These are phyloP conservation scores for Aureobasidium lini DNA, from an alignment of 2,329 filamentous ascomycete genomes.

Conservation along the genomic window DNA sequence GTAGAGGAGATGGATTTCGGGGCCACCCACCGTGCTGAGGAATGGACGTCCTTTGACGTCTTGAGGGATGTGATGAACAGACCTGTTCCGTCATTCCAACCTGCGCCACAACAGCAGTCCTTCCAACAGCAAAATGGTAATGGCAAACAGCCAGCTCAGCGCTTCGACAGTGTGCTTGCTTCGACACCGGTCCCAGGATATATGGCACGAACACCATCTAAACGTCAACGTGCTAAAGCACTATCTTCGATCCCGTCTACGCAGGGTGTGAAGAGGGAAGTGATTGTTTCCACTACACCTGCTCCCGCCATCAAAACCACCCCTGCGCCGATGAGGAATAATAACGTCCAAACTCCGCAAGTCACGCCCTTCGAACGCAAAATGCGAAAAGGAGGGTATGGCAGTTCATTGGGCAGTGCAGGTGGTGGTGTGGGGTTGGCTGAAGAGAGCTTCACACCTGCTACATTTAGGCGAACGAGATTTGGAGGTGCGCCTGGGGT, in stretches of 20 bases:
- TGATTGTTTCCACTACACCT: constrained; percentile 20
- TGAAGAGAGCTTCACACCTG: constrained; percentile 13
- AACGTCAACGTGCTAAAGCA: constrained; percentile 30
- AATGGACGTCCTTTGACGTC: constrained; percentile 33
- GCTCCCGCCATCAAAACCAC: constrained; percentile 17
- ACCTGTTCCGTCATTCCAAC: neutral
- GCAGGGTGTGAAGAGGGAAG: neutral
- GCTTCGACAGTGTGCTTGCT: neutral
- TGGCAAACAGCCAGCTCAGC: neutral
- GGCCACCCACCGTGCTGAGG: constrained; percentile 26
- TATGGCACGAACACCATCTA: constrained; percentile 38
- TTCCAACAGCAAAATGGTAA: neutral
- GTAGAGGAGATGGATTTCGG: constrained; percentile 19
- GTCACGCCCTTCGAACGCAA: constrained; percentile 34
- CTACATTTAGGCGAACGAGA: constrained; percentile 10
- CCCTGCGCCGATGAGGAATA: constrained; percentile 20
- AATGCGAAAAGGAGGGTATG: constrained; percentile 27
- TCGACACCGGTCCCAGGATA: constrained; percentile 29
- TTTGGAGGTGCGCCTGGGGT: constrained; percentile 17
- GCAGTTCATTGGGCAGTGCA: neutral
- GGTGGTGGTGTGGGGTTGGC: constrained; percentile 11
- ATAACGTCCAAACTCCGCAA: constrained; percentile 25
- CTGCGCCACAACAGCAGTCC: neutral
- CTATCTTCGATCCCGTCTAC: constrained; percentile 11
- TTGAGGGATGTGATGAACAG: constrained; percentile 6